phyloP scores from a whole-genome alignment of 768 basidiomycete species.

The Termitomyces sp. region DNA sequence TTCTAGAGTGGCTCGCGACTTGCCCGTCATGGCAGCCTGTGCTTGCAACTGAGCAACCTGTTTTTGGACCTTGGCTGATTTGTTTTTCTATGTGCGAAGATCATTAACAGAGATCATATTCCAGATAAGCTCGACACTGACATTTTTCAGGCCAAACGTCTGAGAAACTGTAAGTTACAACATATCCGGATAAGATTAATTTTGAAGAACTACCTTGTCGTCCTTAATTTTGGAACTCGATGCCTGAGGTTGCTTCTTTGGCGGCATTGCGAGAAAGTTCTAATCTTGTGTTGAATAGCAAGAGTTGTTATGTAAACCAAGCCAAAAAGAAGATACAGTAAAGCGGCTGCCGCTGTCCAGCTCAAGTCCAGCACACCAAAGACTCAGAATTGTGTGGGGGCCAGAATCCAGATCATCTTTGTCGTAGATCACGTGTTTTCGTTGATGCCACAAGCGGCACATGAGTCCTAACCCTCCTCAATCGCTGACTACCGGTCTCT shows the following conservation, averaged over 20 bases:
- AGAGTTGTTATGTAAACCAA: background rate
- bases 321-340: background rate
- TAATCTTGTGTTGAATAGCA: slow-evolving; percentile 1
- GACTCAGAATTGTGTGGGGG: no score
- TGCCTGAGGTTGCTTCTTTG: slow-evolving; percentile 22
- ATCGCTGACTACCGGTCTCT: background rate
- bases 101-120: slow-evolving; percentile 10
- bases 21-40: slow-evolving; percentile 71
- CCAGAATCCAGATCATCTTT: background rate
- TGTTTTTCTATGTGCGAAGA: slow-evolving; percentile 72
- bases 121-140: slow-evolving; percentile 1
- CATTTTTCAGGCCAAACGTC: slow-evolving; percentile 25
- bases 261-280: slow-evolving; percentile 18
- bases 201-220: slow-evolving; percentile 19
- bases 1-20: slow-evolving; percentile 73
- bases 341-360: background rate
- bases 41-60: slow-evolving; percentile 78
- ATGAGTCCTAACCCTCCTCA: no score
- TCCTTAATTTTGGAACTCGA: slow-evolving; percentile 23
- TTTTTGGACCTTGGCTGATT: slow-evolving; percentile 89
- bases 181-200: slow-evolving; percentile 1
- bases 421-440: no score
- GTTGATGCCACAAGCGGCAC: no score
- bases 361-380: no score
- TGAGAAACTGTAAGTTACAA: slow-evolving; percentile 7